Percentiles rank a stretch among this genome's conserved stretches.
phyloP scores from a whole-genome alignment of 169 alveolate genomes.

The Plasmodium malariae region DNA sequence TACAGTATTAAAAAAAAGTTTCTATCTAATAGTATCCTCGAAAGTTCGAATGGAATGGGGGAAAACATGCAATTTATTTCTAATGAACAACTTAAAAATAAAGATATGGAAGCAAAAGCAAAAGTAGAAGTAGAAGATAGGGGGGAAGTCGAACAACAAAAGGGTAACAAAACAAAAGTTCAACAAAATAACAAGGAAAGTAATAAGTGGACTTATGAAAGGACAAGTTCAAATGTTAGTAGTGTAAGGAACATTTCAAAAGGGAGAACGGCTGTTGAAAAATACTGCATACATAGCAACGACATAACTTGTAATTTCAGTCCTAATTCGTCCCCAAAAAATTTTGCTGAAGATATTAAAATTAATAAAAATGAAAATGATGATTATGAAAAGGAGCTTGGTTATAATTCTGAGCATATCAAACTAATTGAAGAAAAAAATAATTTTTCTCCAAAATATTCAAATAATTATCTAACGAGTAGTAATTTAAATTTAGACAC shows the following conservation, averaged over 20 bases:
- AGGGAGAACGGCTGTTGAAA: slow-evolving; percentile 10
- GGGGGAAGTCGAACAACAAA: not conserved
- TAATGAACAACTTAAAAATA: too few species aligned
- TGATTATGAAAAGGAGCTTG: slow-evolving; percentile 30
- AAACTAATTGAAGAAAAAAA: slow-evolving; percentile 52
- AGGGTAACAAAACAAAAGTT: too few species aligned
- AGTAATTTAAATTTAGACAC: slow-evolving; percentile 22
- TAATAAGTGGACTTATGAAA: not conserved
- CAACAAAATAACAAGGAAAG: not conserved
- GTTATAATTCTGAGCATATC: slow-evolving; percentile 28
- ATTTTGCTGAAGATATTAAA: not conserved
- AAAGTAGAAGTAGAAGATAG: not conserved
- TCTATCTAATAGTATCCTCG: not conserved
- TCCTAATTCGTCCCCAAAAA: not conserved
- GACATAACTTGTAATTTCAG: slow-evolving; percentile 5
- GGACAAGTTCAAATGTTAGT: not conserved
- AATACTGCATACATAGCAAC: slow-evolving; percentile 26
- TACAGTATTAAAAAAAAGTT: not conserved
- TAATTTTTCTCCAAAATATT: slow-evolving; percentile 15
- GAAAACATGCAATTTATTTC: not conserved
- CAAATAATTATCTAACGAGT: slow-evolving; percentile 14
- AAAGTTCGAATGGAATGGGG: not conserved
- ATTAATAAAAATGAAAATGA: slow-evolving; percentile 8
- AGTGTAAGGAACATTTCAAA: not conserved
- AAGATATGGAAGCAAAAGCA: not conserved